Percentiles rank a stretch among this genome's conserved stretches.
These are phyloP conservation scores for Xenoacremonium recifei DNA, from an alignment of 2,329 filamentous ascomycete species.

Conservation along the genomic window DNA sequence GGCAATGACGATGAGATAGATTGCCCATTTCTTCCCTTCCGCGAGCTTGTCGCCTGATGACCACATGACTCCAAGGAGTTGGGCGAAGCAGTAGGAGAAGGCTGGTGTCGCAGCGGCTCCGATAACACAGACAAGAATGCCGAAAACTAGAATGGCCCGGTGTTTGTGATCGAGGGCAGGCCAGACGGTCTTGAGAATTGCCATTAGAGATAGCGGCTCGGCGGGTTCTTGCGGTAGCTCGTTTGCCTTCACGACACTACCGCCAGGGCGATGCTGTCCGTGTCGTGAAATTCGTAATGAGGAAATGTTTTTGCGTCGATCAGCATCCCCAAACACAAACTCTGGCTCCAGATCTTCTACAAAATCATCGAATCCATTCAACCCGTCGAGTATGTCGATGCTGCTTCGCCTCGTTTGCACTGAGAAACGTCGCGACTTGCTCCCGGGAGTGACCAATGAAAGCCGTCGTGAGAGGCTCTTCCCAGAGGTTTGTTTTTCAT, in stretches of 20 bases:
- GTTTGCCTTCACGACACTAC: neutral
- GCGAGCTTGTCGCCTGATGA: slow-evolving; percentile 45
- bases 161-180: slow-evolving; percentile 55
- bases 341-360: slow-evolving; percentile 12
- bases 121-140: slow-evolving; percentile 58
- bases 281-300: slow-evolving; percentile 8
- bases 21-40: slow-evolving; percentile 63
- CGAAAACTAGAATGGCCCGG: slow-evolving; percentile 55
- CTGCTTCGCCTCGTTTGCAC: slow-evolving; percentile 8
- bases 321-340: slow-evolving; percentile 20
- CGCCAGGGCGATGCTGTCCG: neutral
- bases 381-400: slow-evolving; percentile 6
- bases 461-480: neutral
- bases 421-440: neutral
- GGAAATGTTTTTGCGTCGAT: slow-evolving; percentile 30
- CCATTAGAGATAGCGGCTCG: slow-evolving; percentile 16
- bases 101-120: slow-evolving; percentile 68
- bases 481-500: slow-evolving; percentile 13
- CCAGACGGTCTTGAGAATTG: slow-evolving; percentile 60
- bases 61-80: slow-evolving; percentile 71
- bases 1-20: slow-evolving; percentile 68
- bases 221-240: slow-evolving; percentile 3
- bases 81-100: slow-evolving; percentile 75
- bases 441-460: neutral
- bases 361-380: neutral